phyloP scores from a whole-genome alignment of 106 monocot species.

The Dendrobium chrysotoxum region DNA sequence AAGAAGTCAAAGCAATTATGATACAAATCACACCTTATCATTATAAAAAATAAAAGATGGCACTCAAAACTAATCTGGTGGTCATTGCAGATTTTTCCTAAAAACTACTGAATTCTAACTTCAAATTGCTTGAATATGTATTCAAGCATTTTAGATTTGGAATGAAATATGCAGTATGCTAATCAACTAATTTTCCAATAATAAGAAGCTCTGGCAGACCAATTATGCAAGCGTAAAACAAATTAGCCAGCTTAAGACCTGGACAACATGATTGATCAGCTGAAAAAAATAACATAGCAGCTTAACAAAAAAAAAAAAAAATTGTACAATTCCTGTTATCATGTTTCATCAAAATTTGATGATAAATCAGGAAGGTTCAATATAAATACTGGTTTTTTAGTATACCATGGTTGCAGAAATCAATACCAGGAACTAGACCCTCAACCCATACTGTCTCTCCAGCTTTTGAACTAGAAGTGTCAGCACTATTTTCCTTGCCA shows the following conservation, averaged over 20 bases:
- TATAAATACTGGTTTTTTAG: neutral
- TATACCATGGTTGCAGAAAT: slow-evolving; percentile 96
- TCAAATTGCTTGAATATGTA: neutral
- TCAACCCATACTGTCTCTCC: slow-evolving; percentile 77
- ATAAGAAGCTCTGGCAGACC: neutral
- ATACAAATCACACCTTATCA: too few relatives aligned
- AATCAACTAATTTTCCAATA: neutral
- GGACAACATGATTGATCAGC: neutral
- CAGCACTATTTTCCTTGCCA: slow-evolving; percentile 20
- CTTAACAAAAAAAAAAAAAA: neutral
- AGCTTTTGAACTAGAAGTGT: slow-evolving; percentile 22
- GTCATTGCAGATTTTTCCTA: neutral
- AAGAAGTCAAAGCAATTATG: too few relatives aligned
- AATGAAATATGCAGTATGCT: neutral
- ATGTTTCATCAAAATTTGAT: neutral
- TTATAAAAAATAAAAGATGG: too few relatives aligned
- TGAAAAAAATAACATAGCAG: neutral
- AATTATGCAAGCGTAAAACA: neutral
- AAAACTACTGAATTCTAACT: neutral
- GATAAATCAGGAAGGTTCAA: neutral
- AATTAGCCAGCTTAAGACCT: neutral
- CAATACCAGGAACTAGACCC: slow-evolving; percentile 93
- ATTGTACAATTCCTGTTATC: neutral
- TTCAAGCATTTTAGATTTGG: neutral
- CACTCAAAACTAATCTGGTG: neutral